Evolutionary conservation across 768 basidiomycete genomes (phyloP), one percentile per base, ranked within the genome.

Genomic region (Russula griseocarnosa): DNA sequence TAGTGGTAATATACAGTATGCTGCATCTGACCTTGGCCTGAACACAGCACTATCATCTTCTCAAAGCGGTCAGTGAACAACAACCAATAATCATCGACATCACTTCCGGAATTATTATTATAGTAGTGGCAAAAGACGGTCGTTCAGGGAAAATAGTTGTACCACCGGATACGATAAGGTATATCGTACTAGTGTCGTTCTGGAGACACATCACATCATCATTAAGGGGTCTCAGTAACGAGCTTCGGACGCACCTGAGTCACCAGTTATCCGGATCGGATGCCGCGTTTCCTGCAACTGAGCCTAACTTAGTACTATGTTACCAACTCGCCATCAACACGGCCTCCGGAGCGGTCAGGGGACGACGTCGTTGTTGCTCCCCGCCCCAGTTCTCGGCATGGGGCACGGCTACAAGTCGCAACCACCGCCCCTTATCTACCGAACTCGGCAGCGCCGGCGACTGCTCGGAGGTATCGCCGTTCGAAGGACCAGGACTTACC

Each of bases 161-260:
- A 13, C 36, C 36, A 5, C 13, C 36, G 36, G 36, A 36, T 13
- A 14, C 36, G 13, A 36, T 5, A 13, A 36, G 13, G 36, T 36
- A 5, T 13, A 36, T 36, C 11, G 34, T 36, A 13, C 3, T 36
- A 36, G 36, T 13, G 36, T 36, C 36, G 36, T 36, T 36, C 13
- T 36, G 13, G 34, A 36, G 36, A 36, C 36, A 36, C 13, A 36
- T 36, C 13, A 13, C 11, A 36, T 36, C 34, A 34, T 34, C 36
- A 40, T 40, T 40, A 47, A 47, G 11, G 4, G 20, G 44, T n/a
- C 44, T 9, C 44, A 9, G 20, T 44, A 20, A 6, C 16, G 26
- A 57, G 42, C 34, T 40, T 42, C 44, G n/a, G 55, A 54, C 46
- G 54, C 52, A 54, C 36, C 36, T 24, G 56, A 26, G 24, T 52